A percentile compares a stretch with the other conserved stretches of the same genome.
Conservation (phyloP, 768 basidiomycete species). For the Porphyrellus cyaneotinctus region DNA sequence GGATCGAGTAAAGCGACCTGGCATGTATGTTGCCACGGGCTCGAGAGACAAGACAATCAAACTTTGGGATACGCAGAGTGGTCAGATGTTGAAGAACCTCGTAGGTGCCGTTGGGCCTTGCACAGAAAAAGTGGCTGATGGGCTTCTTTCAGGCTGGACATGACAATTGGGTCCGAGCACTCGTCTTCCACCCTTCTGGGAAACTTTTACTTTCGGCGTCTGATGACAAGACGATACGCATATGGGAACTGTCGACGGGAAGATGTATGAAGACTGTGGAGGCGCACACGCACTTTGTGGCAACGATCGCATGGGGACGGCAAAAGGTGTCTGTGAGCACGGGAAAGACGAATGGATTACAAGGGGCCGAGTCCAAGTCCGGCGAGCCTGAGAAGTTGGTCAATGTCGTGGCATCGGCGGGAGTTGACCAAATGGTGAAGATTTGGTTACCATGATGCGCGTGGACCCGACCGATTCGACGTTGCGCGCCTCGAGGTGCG, state of each 20-base stretch:
- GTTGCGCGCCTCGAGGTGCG: slow-evolving; percentile 9
- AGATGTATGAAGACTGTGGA: slow-evolving; percentile 84
- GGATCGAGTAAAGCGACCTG: slow-evolving; percentile 47
- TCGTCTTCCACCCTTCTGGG: slow-evolving; percentile 87
- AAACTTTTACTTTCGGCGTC: slow-evolving; percentile 88
- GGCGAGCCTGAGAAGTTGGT: slow-evolving; percentile 52
- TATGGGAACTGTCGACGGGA: slow-evolving; percentile 87
- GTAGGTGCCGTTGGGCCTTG: slow-evolving; percentile 33
- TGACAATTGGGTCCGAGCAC: slow-evolving; percentile 86
- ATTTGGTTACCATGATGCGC: slow-evolving; percentile 53
- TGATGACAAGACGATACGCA: slow-evolving; percentile 86
- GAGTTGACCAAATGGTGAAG: slow-evolving; percentile 64
- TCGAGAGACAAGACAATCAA: slow-evolving; percentile 90
- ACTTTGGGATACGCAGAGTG: slow-evolving; percentile 83
- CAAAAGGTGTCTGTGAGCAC: slow-evolving; percentile 42
- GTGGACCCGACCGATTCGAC: background rate
- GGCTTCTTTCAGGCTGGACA: slow-evolving; percentile 56
- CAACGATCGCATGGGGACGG: slow-evolving; percentile 78
- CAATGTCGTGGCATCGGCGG: slow-evolving; percentile 66
- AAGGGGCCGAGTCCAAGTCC: slow-evolving; percentile 32
- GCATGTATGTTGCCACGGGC: slow-evolving; percentile 70
- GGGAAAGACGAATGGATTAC: slow-evolving; percentile 35
- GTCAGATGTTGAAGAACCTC: slow-evolving; percentile 75
- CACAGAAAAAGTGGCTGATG: slow-evolving; percentile 2
- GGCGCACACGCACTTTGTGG: slow-evolving; percentile 82